Percentiles rank a stretch among this genome's conserved stretches.
phyloP scores from a whole-genome alignment of 805 yeast species.

The Maudiozyma bulderi region DNA sequence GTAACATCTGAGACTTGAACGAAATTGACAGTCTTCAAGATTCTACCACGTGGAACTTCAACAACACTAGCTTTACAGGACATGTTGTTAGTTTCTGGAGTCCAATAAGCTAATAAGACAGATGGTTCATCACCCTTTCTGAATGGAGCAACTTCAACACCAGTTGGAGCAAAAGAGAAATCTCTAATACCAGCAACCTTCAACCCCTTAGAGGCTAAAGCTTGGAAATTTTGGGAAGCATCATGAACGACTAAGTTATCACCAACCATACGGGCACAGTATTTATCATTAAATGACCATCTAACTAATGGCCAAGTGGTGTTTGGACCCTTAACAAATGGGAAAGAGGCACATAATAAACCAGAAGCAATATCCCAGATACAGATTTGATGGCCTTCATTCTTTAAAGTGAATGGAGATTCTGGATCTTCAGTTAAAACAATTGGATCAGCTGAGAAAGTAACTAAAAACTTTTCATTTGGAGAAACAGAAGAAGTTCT shows the following conservation, averaged over 20 bases:
- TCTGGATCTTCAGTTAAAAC: constrained; percentile 46
- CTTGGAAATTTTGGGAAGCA: constrained; percentile 57
- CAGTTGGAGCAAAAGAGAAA: constrained; percentile 92
- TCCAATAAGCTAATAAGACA: constrained; percentile 84
- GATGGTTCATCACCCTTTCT: constrained; percentile 45
- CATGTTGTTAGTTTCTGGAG: constrained; percentile 87
- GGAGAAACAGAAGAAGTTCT: constrained; percentile 89
- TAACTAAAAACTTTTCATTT: constrained; percentile 78
- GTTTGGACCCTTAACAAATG: constrained; percentile 59
- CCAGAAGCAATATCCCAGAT: constrained; percentile 87
- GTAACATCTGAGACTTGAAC: constrained; percentile 89
- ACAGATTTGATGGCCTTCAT: constrained; percentile 87
- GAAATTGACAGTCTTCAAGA: constrained; percentile 82
- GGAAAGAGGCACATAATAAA: constrained; percentile 80
- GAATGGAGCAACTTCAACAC: constrained; percentile 54
- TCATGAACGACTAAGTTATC: constrained; percentile 89
- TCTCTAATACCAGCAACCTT: constrained; percentile 79
- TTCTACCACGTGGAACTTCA: constrained; percentile 74
- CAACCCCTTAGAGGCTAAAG: constrained; percentile 77
- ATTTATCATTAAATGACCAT: constrained; percentile 89
- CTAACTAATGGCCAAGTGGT: constrained; percentile 94
- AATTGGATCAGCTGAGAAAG: constrained; percentile 82
- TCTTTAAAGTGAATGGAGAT: constrained; percentile 78
- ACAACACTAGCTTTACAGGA: constrained; percentile 89
- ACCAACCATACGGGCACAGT: constrained; percentile 91